Base-by-base conservation (phyloP, 2,329 filamentous ascomycete species). In the Apiospora aurea region DNA sequence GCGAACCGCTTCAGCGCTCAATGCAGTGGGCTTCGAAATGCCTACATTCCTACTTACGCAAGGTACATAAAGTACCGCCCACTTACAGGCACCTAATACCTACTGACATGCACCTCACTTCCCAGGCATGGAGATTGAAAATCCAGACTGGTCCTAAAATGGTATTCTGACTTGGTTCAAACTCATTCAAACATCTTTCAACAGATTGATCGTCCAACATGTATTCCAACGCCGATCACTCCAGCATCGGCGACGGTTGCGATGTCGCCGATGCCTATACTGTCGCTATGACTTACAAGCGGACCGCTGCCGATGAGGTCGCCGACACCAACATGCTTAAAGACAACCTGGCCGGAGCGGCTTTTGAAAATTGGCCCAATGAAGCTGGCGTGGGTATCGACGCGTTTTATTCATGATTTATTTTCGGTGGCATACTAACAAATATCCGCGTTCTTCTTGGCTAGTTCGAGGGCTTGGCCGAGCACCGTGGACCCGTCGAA, bases 391-490 rank as follows among this genome's bases (percentile, higher is more conserved):
- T 85, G 79, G 73, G 82, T 77, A 7, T 10, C 43, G 18, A 8
- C 29, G 21, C 21, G 4, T 44, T 53, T 44, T 69, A 69, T 24
- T 26, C 8, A 18, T 38, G 7, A 13, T n/a, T 34, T 38, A 14
- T 21, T 34, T 38, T 6, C 53, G 21, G 26, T 16, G 1, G 4
- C 53, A 61, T 61, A 21, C 53, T 61, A 21, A 61, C 8, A 21
- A 21, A 4, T 61, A 10, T 38, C 16, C 21, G 8, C 8, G 1
- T 21, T 38, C 66, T 68, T 61, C 7, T 26, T 38, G 16, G 7
- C 7, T 66, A 88, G 85, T 89, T 89, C 75, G 84, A 89, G 72
- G 83, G 83, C 46, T 80, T 83, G 71, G 86, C 86, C 71, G 85
- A 89, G 74, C 82, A 87, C 74, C 82, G 80, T 43, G 77, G 79